Conservation (phyloP, 2,329 filamentous ascomycete genomes). For the Cytospora piceae region DNA sequence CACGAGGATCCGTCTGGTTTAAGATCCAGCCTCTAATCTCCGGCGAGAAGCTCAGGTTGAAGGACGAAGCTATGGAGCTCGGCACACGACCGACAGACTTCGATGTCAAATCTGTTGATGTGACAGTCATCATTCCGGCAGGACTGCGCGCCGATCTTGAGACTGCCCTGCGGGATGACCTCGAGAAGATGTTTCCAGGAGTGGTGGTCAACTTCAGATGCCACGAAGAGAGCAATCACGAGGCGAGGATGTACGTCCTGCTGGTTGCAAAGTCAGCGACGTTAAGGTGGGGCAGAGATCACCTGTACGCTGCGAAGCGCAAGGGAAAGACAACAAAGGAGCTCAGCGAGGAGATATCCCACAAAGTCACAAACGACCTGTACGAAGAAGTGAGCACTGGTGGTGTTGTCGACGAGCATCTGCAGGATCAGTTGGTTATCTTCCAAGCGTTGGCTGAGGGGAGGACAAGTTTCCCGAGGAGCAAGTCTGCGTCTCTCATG, state of each 20-base stretch:
- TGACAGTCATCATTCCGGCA: constrained; percentile 54
- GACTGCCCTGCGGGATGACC: constrained; percentile 43
- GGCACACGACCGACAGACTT: constrained; percentile 32
- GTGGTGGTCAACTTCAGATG: constrained; percentile 50
- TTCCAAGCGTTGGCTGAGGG: constrained; percentile 63
- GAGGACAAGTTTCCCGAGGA: constrained; percentile 49
- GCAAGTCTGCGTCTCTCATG: constrained; percentile 23
- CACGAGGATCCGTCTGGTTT: constrained; percentile 50
- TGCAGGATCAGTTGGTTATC: constrained; percentile 65
- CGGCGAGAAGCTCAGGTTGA: constrained; percentile 43
- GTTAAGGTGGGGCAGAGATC: constrained; percentile 56
- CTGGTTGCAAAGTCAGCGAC: constrained; percentile 56
- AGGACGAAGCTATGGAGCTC: constrained; percentile 30
- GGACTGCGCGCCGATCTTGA: constrained; percentile 48
- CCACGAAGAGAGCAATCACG: constrained; percentile 55
- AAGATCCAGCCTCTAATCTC: constrained; percentile 46
- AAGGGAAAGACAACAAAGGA: constrained; percentile 32
- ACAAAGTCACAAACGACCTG: constrained; percentile 50
- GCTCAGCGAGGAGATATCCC: constrained; percentile 47
- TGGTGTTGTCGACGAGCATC: constrained; percentile 57
- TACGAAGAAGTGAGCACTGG: constrained; percentile 48
- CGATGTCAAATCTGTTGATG: constrained; percentile 51
- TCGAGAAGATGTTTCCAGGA: constrained; percentile 48
- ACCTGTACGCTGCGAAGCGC: constrained; percentile 37
- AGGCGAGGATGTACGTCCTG: constrained; percentile 58